These are phyloP conservation scores for Mucor velutinosus DNA, from an alignment of 371 early-diverging fungal species.

Conservation along the genomic window DNA sequence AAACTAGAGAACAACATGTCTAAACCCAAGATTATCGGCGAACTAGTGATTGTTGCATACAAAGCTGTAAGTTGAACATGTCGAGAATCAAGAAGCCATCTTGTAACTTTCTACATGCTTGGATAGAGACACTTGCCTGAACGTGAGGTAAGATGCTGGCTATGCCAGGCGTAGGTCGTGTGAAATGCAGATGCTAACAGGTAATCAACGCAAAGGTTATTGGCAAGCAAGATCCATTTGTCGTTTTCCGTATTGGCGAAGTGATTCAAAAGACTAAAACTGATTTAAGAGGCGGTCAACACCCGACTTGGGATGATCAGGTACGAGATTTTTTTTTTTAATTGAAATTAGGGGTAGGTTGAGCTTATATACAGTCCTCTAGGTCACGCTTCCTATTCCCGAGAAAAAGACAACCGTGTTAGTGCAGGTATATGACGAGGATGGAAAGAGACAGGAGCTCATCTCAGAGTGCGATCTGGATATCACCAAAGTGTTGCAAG, in stretches of 20 bases:
- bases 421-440: slow-evolving; percentile 53
- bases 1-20: slow-evolving; percentile 10
- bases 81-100: neutral
- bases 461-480: slow-evolving; percentile 71
- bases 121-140: slow-evolving; percentile 48
- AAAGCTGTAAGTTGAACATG: slow-evolving; percentile 42
- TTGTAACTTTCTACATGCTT: neutral
- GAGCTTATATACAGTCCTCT: neutral
- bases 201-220: slow-evolving; percentile 31
- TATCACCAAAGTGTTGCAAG: slow-evolving; percentile 57
- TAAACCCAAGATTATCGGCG: slow-evolving; percentile 38
- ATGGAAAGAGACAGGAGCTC: slow-evolving; percentile 55
- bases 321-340: slow-evolving; percentile 24
- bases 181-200: neutral
- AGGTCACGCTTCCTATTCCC: slow-evolving; percentile 50
- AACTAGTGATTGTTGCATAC: slow-evolving; percentile 50
- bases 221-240: slow-evolving; percentile 56
- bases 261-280: slow-evolving; percentile 42
- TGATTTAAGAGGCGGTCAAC: slow-evolving; percentile 51
- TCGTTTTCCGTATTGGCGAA: slow-evolving; percentile 46
- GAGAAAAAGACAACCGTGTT: slow-evolving; percentile 42
- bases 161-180: too few species aligned
- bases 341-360: too few species aligned
- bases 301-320: slow-evolving; percentile 58
- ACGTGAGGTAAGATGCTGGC: slow-evolving; percentile 36